Base-by-base conservation (phyloP, 169 alveolate species). In the Eimeria brunetti region DNA sequence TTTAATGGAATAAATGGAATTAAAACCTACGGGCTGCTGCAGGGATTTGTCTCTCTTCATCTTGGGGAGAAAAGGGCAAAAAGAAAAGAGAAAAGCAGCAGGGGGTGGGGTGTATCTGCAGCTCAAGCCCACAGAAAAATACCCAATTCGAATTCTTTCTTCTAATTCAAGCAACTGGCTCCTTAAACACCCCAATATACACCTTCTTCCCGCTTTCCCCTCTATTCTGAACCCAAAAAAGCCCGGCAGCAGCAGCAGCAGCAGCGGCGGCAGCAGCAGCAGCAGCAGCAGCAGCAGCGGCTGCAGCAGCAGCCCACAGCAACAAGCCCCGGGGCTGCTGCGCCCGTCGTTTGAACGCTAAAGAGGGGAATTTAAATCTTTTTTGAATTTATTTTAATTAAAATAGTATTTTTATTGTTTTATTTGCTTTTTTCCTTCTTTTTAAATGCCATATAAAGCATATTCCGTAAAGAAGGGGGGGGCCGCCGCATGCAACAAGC, bases 21-120 rank as follows among this genome's bases (percentile, higher is more conserved):
- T 44, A 38, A 80, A 44, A 49, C 90, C 30, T 27, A 83, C 90
- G 8, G 75, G 71, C 22, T 83, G 90, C 53, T 83, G 90, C 5
- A 83, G 75, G 7, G 90, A 51, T 64, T 83, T 83, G 56, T 83
- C 90, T 9, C 56, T 75, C 76, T 51, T 83, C 90, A 83, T 83
- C 33, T 83, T 51, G 76, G 44, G 18, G 38, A 18, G 30, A 22
- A 30, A 24, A 33, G 53, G 67, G 14, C 12, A 41, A 64, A 56
- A 53, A 24, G 44, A 8, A 83, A 27, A 49, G 14, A 56, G 14
- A 33, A 20, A 3, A 16, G 0, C 44, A 9, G 41, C 4, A 49
- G 41, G 46, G 67, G 41, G 38, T 1, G 90, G 90, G 75, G 75
- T 53, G n/a, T 18, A 11, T n/a, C 78, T 27, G 78, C 78, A 67